Base-by-base conservation (phyloP, 2,329 filamentous ascomycete species). In the Fusarium dlaminii region DNA sequence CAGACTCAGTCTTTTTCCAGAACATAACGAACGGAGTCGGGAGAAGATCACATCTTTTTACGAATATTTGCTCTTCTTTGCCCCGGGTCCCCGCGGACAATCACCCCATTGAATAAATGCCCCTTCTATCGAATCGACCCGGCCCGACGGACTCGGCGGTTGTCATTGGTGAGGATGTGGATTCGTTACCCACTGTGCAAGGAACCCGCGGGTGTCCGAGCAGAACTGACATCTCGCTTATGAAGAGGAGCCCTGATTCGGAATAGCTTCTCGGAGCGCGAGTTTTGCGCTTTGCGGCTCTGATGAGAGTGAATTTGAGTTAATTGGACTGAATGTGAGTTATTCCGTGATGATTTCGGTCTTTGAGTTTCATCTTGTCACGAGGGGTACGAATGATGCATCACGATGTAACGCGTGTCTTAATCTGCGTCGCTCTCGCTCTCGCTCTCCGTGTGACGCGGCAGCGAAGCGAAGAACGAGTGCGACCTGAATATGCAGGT, bases 201-300 rank as follows among this genome's bases (percentile, higher is more conserved):
- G 46, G 68, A 24, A 22, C 29, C 72, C 72, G 72, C 72, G 72
- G 72, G n/a, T 7, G 49, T 2, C 72, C 64, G 65, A 67, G 54
- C 57, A 42, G 37, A 51, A 24, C 39, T 63, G 56, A 68, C 65
- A 24, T n/a, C 42, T 68, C 65, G 66, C 64, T 68, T 68, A 55
- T 63, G 48, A 46, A 11, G 27, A 69, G 65, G 15, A 52, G 43
- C 29, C 56, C 43, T 48, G 39, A 45, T 68, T 56, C 42, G 56
- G 57, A 39, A 62, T 51, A 39, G 48, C 3, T 24, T 43, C 32
- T 2, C 37, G 62, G 37, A 37, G 7, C 20, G 13, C 32, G 36
- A 34, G 36, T n/a, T 34, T 65, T 56, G 27, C 42, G 29, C 3
- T 34, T 32, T 57, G 32, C 45, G 27, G 34, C 32, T 43, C 27